These are phyloP conservation scores for Orbilia oligospora DNA, from an alignment of 2,329 filamentous ascomycete species.

Conservation along the genomic window DNA sequence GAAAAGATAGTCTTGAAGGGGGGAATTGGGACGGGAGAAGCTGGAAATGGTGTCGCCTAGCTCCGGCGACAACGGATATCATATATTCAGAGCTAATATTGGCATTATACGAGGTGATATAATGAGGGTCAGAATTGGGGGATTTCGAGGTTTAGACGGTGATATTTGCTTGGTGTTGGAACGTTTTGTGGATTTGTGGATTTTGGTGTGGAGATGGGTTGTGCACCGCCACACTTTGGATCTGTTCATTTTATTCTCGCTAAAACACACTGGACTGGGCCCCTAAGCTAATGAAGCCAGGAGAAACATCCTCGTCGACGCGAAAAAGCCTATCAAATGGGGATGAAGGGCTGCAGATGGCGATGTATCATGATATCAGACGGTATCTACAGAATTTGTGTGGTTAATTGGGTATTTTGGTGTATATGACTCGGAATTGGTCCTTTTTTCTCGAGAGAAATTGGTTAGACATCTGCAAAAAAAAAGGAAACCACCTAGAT, in stretches of 20 bases:
- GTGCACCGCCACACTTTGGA: constrained; percentile 53
- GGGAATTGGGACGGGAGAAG: constrained; percentile 19
- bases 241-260: neutral
- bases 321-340: neutral
- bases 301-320: neutral
- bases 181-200: constrained; percentile 35
- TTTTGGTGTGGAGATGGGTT: constrained; percentile 41
- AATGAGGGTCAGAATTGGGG: constrained; percentile 1
- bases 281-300: constrained; percentile 2
- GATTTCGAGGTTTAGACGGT: constrained; percentile 40
- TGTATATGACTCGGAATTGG: neutral
- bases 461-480: neutral
- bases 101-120: neutral
- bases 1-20: constrained; percentile 1
- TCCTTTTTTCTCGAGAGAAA: neutral
- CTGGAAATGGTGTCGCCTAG: constrained; percentile 46
- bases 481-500: constrained; percentile 35
- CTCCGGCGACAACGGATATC: constrained; percentile 45
- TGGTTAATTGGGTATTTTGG: neutral
- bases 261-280: neutral
- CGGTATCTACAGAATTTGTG: neutral
- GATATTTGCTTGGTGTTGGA: constrained; percentile 57
- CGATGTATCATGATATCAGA: neutral
- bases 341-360: neutral
- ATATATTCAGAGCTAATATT: constrained; percentile 4